Percentiles rank a stretch among this genome's conserved stretches.
These are phyloP conservation scores for Cladophialophora immunda DNA, from an alignment of 2,329 filamentous ascomycete species.

Conservation along the genomic window DNA sequence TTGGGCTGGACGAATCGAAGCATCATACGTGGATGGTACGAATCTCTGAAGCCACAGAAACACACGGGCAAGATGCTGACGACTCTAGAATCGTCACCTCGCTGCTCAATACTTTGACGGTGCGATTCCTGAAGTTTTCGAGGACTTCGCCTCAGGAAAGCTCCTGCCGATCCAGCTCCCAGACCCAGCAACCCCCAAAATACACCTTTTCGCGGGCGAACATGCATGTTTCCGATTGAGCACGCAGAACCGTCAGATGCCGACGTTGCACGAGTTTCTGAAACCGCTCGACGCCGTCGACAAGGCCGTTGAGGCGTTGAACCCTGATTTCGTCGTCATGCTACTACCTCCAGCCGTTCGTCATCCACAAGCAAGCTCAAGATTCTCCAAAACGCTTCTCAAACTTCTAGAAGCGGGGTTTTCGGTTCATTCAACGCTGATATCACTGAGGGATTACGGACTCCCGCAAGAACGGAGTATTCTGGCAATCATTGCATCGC, in stretches of 20 bases:
- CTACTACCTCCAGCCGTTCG: slow-evolving; percentile 30
- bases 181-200: slow-evolving; percentile 17
- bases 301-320: neutral
- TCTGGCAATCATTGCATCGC: slow-evolving; percentile 28
- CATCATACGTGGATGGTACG: slow-evolving; percentile 33
- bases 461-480: slow-evolving; percentile 27
- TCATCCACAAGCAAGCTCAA: slow-evolving; percentile 14
- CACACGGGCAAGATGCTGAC: neutral
- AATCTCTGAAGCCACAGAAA: neutral
- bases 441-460: slow-evolving; percentile 18
- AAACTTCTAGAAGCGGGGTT: slow-evolving; percentile 22
- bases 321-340: slow-evolving; percentile 28
- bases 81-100: slow-evolving; percentile 15
- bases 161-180: slow-evolving; percentile 2
- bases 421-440: slow-evolving; percentile 29
- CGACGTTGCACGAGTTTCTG: slow-evolving; percentile 23
- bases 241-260: slow-evolving; percentile 7
- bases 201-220: slow-evolving; percentile 27
- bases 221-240: slow-evolving; percentile 23
- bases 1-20: slow-evolving; percentile 28
- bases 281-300: slow-evolving; percentile 18
- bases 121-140: neutral
- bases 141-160: slow-evolving; percentile 10
- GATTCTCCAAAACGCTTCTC: slow-evolving; percentile 26
- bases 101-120: slow-evolving; percentile 26